Conservation (phyloP, 2,329 filamentous ascomycete genomes). For the Cytospora paraplurivora region DNA sequence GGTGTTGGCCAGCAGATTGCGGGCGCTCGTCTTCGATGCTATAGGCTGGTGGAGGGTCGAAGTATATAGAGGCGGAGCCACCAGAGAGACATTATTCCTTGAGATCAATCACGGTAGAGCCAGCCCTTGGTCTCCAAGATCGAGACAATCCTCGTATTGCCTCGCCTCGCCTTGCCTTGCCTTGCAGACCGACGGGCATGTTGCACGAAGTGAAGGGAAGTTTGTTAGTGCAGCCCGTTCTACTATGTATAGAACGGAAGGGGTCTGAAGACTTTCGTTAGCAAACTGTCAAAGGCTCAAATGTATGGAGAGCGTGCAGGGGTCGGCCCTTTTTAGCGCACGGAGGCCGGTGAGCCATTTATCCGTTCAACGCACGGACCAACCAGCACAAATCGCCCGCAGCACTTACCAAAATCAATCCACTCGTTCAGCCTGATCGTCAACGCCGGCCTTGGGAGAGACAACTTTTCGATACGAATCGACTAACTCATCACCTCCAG, state of each 20-base stretch:
- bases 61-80: no score
- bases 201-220: no score
- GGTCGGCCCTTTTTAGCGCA: neutral
- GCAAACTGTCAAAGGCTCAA: neutral
- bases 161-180: no score
- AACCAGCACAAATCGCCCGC: constrained; percentile 16
- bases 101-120: no score
- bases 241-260: neutral
- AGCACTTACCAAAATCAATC: constrained; percentile 18
- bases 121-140: no score
- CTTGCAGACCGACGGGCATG: no score
- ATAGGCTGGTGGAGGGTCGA: no score
- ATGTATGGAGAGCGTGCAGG: neutral
- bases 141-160: no score
- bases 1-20: no score
- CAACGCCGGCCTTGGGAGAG: constrained; percentile 22
- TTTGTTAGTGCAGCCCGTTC: neutral
- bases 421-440: constrained; percentile 18
- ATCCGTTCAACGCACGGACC: constrained; percentile 17
- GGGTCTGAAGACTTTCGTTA: neutral
- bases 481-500: constrained; percentile 24
- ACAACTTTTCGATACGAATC: constrained; percentile 21
- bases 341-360: constrained; percentile 16
- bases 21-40: no score
- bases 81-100: no score